Evolutionary conservation across 23 red algal species (phyloP).

Genomic region (Cyanidiococcus yangmingshanensis): DNA sequence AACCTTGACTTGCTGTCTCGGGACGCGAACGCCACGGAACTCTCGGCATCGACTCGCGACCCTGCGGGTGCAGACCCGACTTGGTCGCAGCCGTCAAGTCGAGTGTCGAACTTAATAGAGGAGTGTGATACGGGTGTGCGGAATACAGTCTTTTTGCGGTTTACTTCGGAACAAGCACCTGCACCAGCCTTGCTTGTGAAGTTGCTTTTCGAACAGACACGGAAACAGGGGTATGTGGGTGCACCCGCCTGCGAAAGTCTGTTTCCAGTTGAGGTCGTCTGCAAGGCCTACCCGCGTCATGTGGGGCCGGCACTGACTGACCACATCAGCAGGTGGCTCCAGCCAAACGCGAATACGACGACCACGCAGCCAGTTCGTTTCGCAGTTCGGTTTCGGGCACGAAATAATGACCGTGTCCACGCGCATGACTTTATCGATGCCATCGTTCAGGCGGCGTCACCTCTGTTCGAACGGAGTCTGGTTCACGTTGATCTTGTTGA

Average conservation of each 20-base stretch:
- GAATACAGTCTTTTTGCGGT: neutral
- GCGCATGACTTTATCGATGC: constrained; percentile 20
- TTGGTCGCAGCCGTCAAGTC: neutral
- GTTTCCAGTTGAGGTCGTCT: neutral
- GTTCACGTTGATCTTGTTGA: neutral
- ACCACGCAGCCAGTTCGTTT: neutral
- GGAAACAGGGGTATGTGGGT: neutral
- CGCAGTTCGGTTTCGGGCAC: neutral
- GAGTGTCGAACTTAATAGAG: neutral
- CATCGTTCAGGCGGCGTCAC: neutral
- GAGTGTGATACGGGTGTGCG: neutral
- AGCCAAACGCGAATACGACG: neutral
- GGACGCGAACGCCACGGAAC: neutral
- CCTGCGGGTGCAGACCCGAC: neutral
- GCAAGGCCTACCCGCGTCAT: neutral
- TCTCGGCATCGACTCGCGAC: neutral
- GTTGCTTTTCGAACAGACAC: neutral
- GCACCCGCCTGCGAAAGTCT: neutral
- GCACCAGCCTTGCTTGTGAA: neutral
- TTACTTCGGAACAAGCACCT: neutral
- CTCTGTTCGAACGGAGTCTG: neutral
- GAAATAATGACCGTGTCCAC: neutral
- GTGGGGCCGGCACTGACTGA: neutral
- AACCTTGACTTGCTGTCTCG: neutral
- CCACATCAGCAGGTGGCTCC: neutral